phyloP scores from a whole-genome alignment of 176 grass and related monocot species.

The Aegilops umbellulata region DNA sequence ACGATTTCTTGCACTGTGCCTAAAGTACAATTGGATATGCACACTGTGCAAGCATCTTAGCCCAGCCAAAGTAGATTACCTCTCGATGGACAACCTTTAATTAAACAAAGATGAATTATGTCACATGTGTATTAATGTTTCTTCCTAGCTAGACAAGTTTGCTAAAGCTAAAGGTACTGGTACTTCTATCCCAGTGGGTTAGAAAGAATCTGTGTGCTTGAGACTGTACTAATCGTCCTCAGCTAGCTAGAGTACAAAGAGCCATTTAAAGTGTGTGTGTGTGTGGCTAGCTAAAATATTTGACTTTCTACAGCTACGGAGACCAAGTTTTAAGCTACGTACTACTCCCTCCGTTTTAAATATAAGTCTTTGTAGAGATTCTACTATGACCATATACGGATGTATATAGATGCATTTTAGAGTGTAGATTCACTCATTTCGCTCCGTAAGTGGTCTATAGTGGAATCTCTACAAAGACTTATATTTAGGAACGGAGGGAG shows the following conservation, averaged over 20 bases:
- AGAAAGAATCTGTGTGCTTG: neutral
- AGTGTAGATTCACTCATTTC: too few relatives aligned
- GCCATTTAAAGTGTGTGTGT: neutral
- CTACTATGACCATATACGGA: too few relatives aligned
- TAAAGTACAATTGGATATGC: conserved; percentile 28
- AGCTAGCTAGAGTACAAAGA: neutral
- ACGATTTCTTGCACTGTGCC: neutral
- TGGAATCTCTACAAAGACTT: too few relatives aligned
- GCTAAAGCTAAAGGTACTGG: neutral
- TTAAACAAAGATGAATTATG: conserved; percentile 37
- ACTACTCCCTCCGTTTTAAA: too few relatives aligned
- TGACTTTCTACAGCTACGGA: neutral
- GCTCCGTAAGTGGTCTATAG: too few relatives aligned
- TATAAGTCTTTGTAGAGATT: too few relatives aligned
- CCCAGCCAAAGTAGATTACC: conserved; percentile 32
- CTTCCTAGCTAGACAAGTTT: neutral
- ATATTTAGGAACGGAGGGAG: too few relatives aligned
- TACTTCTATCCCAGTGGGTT: conserved; percentile 9
- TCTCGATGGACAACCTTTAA: conserved; percentile 24
- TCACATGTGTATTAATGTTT: conserved; percentile 38
- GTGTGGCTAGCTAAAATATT: neutral
- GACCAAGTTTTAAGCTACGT: neutral
- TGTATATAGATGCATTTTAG: too few relatives aligned
- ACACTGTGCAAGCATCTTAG: conserved; percentile 27
- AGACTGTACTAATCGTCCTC: neutral